Base-by-base conservation (phyloP, 495 filamentous ascomycete species). In the Penicillium fimorum region DNA sequence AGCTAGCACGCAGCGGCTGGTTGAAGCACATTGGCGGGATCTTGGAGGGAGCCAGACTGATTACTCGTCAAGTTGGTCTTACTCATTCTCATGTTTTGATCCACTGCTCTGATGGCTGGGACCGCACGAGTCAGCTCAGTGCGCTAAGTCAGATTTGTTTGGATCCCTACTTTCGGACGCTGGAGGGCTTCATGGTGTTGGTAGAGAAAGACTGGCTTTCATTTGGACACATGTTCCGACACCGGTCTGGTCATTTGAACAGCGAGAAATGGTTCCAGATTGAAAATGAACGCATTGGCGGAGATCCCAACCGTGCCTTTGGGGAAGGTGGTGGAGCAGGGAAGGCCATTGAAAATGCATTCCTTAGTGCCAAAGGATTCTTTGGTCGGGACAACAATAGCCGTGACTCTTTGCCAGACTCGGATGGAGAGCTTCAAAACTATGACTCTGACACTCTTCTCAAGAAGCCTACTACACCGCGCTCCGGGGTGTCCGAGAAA, bases 181-280 rank as follows among this genome's bases (percentile, higher is more conserved):
- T 99, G 47, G 92, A 97, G 57, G 94, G 94, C 24, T 99, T 97
- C 70, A 93, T 97, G 61, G 85, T 95, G 3, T 73, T 99, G 24
- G 84, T 99, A 2, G 95, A 97, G 68, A 99, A 99, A 65, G 94
- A 99, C 66, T 99, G 93, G 92, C 78, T 97, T 18, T 92, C 93
- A 0, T 99, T 96, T 69, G 94, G 94, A 8, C 93, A 99, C 68
- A 96, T 96, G 86, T 99, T 97, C 74, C 83, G 90, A 41, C 86
- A 95, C 61, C 85, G 94, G 45, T 90, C 89, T 10, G 94, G 92
- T 6, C 87, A 87, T 58, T 72, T 96, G 38, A 89, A 87, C 58
- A 90, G 87, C 58, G 94, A 97, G 51, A 96, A 95, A 66, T 99
- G 92, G 92, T 99, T 99, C 67, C 80, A 86, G 37, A 84, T 89